Conservation (phyloP, 2,329 filamentous ascomycete species). For the Diplodia corticola region DNA sequence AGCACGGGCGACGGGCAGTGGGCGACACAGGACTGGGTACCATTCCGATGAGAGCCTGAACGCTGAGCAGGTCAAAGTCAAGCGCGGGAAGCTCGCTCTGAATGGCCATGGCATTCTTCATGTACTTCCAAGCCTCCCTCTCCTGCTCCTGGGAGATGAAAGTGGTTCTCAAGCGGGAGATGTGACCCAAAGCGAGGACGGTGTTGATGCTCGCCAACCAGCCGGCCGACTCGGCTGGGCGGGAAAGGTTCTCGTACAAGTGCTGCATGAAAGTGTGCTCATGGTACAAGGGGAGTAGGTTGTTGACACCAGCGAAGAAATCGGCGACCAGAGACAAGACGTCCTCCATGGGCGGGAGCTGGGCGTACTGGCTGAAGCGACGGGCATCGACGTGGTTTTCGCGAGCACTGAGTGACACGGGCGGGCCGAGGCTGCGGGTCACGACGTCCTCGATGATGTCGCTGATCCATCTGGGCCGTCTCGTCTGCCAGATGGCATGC, state of each 20-base stretch:
- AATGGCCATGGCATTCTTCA: conserved; percentile 1
- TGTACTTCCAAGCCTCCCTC: neutral
- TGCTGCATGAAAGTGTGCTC: conserved; percentile 1
- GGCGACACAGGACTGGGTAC: neutral
- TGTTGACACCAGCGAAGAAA: neutral
- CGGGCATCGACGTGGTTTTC: neutral
- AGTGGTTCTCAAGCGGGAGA: neutral
- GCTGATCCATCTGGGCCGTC: conserved; percentile 5
- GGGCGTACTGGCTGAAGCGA: neutral
- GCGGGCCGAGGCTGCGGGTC: neutral
- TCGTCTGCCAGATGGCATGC: neutral
- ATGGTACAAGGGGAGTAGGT: neutral
- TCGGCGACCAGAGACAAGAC: neutral
- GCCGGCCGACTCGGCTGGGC: neutral
- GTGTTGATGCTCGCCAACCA: conserved; percentile 5
- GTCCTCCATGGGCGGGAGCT: neutral
- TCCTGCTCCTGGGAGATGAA: conserved; percentile 5
- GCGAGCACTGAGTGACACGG: too few relatives aligned
- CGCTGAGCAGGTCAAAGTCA: neutral
- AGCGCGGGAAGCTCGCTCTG: neutral
- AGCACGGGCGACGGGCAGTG: neutral
- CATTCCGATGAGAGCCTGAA: conserved; percentile 9
- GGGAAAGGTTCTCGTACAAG: neutral
- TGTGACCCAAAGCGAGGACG: neutral
- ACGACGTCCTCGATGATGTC: conserved; percentile 10